Evolutionary conservation across 2,329 filamentous ascomycete genomes (phyloP).

Genomic region (Ilyonectria mors-panacis): DNA sequence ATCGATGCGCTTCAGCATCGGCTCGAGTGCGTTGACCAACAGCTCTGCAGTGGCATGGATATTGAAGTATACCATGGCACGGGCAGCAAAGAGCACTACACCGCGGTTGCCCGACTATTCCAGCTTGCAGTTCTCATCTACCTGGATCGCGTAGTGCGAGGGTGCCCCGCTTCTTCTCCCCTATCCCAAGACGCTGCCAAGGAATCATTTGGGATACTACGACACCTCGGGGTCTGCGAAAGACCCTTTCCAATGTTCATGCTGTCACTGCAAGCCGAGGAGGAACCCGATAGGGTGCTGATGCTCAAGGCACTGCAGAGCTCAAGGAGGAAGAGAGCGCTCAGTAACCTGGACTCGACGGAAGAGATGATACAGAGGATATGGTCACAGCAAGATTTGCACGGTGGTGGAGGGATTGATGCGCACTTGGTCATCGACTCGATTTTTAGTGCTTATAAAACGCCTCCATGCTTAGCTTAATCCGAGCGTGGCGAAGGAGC

Average conservation of each 20-base stretch:
- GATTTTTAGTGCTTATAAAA: constrained; percentile 10
- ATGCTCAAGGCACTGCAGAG: constrained; percentile 6
- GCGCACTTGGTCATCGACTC: constrained; percentile 11
- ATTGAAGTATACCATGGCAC: constrained; percentile 8
- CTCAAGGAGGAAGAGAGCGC: neutral
- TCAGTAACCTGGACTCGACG: constrained; percentile 8
- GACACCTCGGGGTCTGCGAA: constrained; percentile 14
- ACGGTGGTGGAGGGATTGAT: constrained; percentile 1
- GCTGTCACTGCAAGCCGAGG: constrained; percentile 9
- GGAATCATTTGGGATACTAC: constrained; percentile 11
- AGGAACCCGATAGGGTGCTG: constrained; percentile 10
- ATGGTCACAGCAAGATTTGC: constrained; percentile 16
- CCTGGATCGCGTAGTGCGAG: constrained; percentile 17
- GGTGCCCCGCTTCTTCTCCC: neutral
- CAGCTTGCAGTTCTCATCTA: constrained; percentile 20
- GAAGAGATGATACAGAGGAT: constrained; percentile 17
- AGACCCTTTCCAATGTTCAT: constrained; percentile 25
- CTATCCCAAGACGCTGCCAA: constrained; percentile 8
- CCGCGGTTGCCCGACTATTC: constrained; percentile 8
- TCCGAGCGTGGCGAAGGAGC: neutral
- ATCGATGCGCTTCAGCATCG: constrained; percentile 13
- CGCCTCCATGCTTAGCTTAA: constrained; percentile 20
- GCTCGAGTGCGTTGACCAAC: constrained; percentile 11
- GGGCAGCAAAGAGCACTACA: constrained; percentile 11
- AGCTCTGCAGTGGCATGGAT: constrained; percentile 9